Conservation (phyloP, 1,139 yeast genomes). For the Lodderomyces orthopsilosis region DNA sequence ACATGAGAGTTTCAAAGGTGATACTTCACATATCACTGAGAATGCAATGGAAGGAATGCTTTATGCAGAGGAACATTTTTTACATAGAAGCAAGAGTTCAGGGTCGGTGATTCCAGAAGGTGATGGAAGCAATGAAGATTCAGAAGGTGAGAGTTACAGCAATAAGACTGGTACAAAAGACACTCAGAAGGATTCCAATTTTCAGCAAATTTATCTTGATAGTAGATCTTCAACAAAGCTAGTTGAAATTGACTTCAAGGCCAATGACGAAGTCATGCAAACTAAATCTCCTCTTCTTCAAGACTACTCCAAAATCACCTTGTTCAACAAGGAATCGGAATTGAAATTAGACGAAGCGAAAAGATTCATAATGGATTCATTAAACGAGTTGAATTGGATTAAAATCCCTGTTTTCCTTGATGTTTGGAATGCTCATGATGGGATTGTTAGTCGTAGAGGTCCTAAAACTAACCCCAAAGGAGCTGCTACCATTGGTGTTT, state of each 20-base stretch:
- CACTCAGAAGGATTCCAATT: conserved; percentile 10
- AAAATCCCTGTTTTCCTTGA: conserved; percentile 65
- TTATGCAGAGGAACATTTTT: conserved; percentile 36
- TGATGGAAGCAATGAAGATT: conserved; percentile 5
- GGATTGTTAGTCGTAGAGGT: conserved; percentile 68
- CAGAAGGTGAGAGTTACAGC: conserved; percentile 2
- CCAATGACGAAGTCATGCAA: conserved; percentile 26
- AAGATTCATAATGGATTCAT: conserved; percentile 41
- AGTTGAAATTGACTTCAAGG: conserved; percentile 22
- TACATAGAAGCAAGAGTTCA: conserved; percentile 16
- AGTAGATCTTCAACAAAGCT: conserved; percentile 3
- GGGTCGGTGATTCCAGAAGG: conserved; percentile 9
- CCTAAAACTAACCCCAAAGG: conserved; percentile 53
- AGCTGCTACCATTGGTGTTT: conserved; percentile 50
- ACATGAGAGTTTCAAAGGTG: conserved; percentile 44
- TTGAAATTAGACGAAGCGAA: conserved; percentile 45
- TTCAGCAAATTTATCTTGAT: conserved; percentile 2
- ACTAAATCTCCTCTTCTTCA: conserved; percentile 19
- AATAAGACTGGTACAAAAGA: not conserved
- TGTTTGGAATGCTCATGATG: conserved; percentile 70
- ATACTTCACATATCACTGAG: conserved; percentile 39
- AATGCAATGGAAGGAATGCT: conserved; percentile 38
- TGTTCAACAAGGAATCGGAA: conserved; percentile 23
- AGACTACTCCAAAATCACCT: conserved; percentile 25
- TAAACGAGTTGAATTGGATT: conserved; percentile 60